Percentiles rank a stretch among this genome's conserved stretches.
Conservation (phyloP, 2,329 filamentous ascomycete genomes). For the Didymella exigua region DNA sequence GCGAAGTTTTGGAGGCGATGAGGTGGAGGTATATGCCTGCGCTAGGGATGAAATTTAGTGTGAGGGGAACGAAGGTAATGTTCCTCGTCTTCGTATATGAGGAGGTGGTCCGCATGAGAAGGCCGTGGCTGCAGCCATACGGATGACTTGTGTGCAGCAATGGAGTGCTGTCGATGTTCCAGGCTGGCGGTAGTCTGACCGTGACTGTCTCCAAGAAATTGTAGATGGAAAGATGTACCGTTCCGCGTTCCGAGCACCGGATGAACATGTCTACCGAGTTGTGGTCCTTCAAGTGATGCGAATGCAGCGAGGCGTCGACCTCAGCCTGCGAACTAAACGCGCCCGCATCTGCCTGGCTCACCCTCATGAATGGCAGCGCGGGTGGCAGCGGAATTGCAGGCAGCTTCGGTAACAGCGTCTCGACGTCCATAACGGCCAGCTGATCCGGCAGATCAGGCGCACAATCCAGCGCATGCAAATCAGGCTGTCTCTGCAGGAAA, state of each 20-base stretch:
- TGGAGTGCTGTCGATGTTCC: conserved; percentile 55
- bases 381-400: conserved; percentile 47
- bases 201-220: conserved; percentile 81
- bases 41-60: conserved; percentile 80
- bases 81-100: conserved; percentile 36
- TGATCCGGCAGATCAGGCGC: conserved; percentile 48
- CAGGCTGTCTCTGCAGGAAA: conserved; percentile 47
- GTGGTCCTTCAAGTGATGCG: conserved; percentile 64
- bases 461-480: conserved; percentile 41
- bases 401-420: conserved; percentile 46
- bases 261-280: conserved; percentile 81
- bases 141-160: conserved; percentile 73
- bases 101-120: conserved; percentile 62
- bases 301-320: conserved; percentile 49
- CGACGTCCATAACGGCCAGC: conserved; percentile 50
- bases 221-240: conserved; percentile 79
- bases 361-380: conserved; percentile 40
- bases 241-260: conserved; percentile 72
- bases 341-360: conserved; percentile 41
- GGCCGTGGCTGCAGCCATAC: conserved; percentile 73
- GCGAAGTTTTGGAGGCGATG: conserved; percentile 83
- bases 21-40: conserved; percentile 82
- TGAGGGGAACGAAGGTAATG: conserved; percentile 66
- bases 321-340: conserved; percentile 48
- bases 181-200: conserved; percentile 59